Base-by-base conservation (phyloP, 2,329 filamentous ascomycete genomes). In the Clarireedia homoeocarpa region DNA sequence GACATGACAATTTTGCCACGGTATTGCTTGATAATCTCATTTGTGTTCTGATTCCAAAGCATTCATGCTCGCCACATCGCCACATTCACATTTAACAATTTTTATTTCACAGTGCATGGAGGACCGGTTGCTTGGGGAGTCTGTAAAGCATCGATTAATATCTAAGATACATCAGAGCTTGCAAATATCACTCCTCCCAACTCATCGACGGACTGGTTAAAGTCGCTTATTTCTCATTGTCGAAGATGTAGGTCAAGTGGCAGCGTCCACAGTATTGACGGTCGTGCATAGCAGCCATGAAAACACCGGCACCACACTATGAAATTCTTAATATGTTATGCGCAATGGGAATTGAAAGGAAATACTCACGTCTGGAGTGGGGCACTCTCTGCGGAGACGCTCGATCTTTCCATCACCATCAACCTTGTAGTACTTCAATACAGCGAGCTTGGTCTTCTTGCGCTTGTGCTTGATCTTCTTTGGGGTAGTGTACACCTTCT, bases 381-480 rank as follows among this genome's bases (percentile, higher is more conserved):
- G 94, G 83, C 94, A 99, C 85, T 99, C 95, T 78, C 94, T 86
- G 75, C 95, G 86, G 68, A 99, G 87, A 74, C 94, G 94, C 88
- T 99, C 94, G 72, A 99, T 97, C 88, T 97, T 97, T 79, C 95
- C 94, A 73, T 99, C 94, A 71, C 89, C 90, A 78, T 97, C 94
- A 71, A 99, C 94, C 89, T 99, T 99, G 89, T 99, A 99, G 89
- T 99, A 99, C 88, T 99, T 99, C 78, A 99, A 91, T 70, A 99
- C 92, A 72, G 94, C 94, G 77, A 99, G 82, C 88, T 99, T 99
- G 86, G 89, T 96, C 92, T 99, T 99, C 91, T 97, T 99, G 83
- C 91, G 88, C 91, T 99, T 99, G 88, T 99, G 94, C 94, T 99
- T 99, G 88, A 99, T 99, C 91, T 99, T 99, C 91, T 99, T 99